A percentile compares a stretch with the other conserved stretches of the same genome.
These are phyloP conservation scores for Ilyonectria sp. DNA, from an alignment of 2,329 filamentous ascomycete genomes.

Conservation along the genomic window DNA sequence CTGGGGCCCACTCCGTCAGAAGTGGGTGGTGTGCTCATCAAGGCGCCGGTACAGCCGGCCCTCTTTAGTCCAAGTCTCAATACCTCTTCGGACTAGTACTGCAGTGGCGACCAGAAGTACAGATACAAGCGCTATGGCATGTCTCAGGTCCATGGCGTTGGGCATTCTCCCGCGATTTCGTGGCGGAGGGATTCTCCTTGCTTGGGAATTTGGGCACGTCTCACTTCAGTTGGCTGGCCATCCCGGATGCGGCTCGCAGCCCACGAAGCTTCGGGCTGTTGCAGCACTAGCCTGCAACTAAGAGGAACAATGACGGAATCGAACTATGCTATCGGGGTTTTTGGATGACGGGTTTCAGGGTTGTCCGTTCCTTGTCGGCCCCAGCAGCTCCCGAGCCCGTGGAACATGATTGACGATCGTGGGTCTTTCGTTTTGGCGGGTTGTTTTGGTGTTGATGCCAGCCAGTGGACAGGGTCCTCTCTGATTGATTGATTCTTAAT, in stretches of 20 bases:
- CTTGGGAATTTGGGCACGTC: constrained; percentile 35
- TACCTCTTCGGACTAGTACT: background rate
- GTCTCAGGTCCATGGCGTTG: constrained; percentile 42
- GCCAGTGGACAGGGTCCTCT: constrained; percentile 6
- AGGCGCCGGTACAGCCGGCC: constrained; percentile 22
- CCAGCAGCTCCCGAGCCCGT: constrained; percentile 5
- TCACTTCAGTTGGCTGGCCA: constrained; percentile 38
- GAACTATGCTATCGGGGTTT: constrained; percentile 35
- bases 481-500: background rate
- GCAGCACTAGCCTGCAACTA: constrained; percentile 44
- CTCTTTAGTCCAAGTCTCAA: background rate
- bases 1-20: constrained; percentile 43
- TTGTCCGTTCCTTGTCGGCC: constrained; percentile 5
- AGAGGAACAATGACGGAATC: constrained; percentile 48
- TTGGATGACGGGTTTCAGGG: constrained; percentile 27
- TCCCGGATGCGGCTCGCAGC: constrained; percentile 47
- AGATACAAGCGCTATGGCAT: constrained; percentile 2
- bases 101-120: background rate
- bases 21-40: constrained; percentile 35
- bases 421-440: constrained; percentile 1
- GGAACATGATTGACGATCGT: constrained; percentile 8
- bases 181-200: constrained; percentile 36
- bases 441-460: constrained; percentile 19
- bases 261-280: constrained; percentile 40
- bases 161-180: constrained; percentile 24